Evolutionary conservation across 345 rosid genomes (phyloP).

Genomic region (Geranium brycei): DNA sequence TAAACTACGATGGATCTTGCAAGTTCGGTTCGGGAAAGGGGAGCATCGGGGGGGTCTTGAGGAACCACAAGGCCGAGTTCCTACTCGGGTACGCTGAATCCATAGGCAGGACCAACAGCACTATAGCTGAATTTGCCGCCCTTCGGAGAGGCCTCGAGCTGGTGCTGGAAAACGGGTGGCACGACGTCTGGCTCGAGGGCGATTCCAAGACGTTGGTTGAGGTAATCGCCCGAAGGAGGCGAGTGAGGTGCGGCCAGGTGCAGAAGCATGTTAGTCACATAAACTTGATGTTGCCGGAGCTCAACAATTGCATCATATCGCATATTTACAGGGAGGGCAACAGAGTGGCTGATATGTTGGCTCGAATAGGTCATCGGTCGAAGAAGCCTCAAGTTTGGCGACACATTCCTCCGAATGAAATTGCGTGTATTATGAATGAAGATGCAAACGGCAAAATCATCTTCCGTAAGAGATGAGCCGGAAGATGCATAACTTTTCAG

Average conservation of each 20-base stretch:
- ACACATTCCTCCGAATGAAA: conserved; percentile 40
- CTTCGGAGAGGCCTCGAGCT: conserved; percentile 66
- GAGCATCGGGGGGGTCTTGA: conserved; percentile 77
- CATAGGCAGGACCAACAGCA: conserved; percentile 55
- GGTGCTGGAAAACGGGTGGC: conserved; percentile 66
- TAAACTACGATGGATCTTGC: conserved; percentile 73
- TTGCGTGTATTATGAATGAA: conserved; percentile 44
- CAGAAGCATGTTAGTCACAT: conserved; percentile 32
- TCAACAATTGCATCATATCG: conserved; percentile 37
- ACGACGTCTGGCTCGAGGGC: conserved; percentile 69
- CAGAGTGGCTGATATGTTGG: conserved; percentile 59
- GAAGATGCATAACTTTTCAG: no score
- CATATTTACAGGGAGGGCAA: conserved; percentile 70
- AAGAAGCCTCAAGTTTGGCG: conserved; percentile 48
- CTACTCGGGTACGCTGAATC: conserved; percentile 68
- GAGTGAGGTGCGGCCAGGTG: conserved; percentile 35
- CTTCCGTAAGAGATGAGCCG: conserved; percentile 28
- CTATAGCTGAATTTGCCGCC: conserved; percentile 58
- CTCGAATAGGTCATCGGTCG: conserved; percentile 49
- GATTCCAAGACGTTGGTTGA: conserved; percentile 60
- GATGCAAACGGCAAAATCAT: conserved; percentile 59
- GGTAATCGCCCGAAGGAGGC: conserved; percentile 30
- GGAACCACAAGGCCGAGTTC: conserved; percentile 71
- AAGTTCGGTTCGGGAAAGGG: conserved; percentile 35
- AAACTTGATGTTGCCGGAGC: conserved; percentile 38